Evolutionary conservation across 805 yeast species (phyloP).

Genomic region (Zygoascus biomembranicola): DNA sequence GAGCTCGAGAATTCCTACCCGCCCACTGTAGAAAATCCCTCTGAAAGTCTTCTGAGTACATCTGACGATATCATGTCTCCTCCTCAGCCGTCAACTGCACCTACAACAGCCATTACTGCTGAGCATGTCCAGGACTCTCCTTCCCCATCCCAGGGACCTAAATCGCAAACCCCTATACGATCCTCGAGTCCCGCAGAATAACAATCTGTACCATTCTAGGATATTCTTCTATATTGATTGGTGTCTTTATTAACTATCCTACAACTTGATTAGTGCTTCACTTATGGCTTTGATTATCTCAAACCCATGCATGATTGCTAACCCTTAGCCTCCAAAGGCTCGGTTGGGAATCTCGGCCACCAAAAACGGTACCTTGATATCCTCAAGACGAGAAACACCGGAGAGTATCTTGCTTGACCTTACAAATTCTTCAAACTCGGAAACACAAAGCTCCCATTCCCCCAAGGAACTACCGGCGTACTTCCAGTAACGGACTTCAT

Average conservation of each 20-base stretch:
- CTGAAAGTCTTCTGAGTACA: background rate
- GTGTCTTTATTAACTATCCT: too few species aligned
- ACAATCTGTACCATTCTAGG: too few species aligned
- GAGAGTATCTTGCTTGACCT: conserved; percentile 18
- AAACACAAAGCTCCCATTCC: conserved; percentile 32
- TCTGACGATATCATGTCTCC: background rate
- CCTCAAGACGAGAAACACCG: conserved; percentile 22
- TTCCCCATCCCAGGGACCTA: background rate
- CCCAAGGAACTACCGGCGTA: conserved; percentile 32
- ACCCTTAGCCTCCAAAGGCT: conserved; percentile 3
- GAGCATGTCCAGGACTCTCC: background rate
- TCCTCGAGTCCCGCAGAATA: too few species aligned
- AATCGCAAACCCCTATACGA: background rate
- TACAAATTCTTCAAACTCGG: conserved; percentile 31
- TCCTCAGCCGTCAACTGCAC: background rate
- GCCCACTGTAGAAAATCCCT: background rate
- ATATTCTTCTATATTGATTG: too few species aligned
- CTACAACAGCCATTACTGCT: background rate
- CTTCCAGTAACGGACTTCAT: conserved; percentile 26
- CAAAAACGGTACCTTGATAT: conserved; percentile 30
- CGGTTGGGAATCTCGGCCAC: conserved; percentile 29
- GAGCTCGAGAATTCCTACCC: background rate
- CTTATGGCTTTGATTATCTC: too few species aligned
- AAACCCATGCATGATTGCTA: background rate
- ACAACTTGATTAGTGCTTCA: too few species aligned